phyloP scores from a whole-genome alignment of 306 rosid genomes.

The Quercus agrifolia region DNA sequence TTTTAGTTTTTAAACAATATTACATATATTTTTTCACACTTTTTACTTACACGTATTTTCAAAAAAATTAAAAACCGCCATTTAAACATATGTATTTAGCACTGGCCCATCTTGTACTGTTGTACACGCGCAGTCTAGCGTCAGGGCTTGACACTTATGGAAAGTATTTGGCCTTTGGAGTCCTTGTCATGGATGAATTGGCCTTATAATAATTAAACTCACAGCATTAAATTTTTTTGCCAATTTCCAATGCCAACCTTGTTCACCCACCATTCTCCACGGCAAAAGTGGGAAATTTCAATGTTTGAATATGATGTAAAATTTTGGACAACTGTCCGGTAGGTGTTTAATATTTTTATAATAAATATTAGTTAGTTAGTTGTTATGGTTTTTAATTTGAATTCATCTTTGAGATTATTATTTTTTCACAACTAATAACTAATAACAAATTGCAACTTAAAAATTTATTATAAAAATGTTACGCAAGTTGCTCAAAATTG shows the following conservation, averaged over 20 bases:
- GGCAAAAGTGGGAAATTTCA: too few species aligned
- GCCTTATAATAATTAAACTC: background rate
- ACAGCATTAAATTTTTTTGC: background rate
- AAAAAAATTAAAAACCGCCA: too few species aligned
- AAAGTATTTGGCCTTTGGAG: background rate
- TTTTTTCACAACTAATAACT: rapidly evolving
- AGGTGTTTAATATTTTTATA: too few species aligned
- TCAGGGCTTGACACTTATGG: background rate
- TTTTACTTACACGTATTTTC: too few species aligned
- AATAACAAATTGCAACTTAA: rapidly evolving
- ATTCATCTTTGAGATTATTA: rapidly evolving
- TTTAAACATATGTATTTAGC: too few species aligned
- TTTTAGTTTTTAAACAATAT: too few species aligned
- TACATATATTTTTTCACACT: rapidly evolving
- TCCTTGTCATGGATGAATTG: background rate
- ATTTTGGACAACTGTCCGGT: too few species aligned
- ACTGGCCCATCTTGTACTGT: too few species aligned
- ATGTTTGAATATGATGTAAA: too few species aligned
- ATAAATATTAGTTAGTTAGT: rapidly evolving
- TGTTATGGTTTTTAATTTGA: too few species aligned
- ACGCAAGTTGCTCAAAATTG: rapidly evolving
- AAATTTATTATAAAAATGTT: too few species aligned
- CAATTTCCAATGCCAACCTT: background rate
- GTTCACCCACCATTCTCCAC: background rate
- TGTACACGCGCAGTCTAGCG: background rate